Percentiles rank a stretch among this genome's conserved stretches.
phyloP scores from a whole-genome alignment of 2,329 filamentous ascomycete species.

The Diaporthe vexans region DNA sequence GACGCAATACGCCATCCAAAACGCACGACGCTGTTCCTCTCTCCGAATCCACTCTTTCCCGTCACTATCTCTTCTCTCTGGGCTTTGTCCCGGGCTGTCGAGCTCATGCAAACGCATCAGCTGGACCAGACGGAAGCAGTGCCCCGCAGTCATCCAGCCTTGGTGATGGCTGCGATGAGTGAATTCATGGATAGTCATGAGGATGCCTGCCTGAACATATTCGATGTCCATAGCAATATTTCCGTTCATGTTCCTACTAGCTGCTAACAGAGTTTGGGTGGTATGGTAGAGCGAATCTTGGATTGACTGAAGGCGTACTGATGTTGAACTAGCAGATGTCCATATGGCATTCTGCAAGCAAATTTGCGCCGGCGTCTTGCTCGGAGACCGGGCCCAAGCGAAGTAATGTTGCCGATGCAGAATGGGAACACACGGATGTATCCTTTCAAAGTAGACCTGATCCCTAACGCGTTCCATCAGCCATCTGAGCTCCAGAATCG shows the following conservation, averaged over 20 bases:
- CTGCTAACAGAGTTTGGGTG: not conserved
- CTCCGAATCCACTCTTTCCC: not conserved
- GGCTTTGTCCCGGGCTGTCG: not conserved
- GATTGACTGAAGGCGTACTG: not conserved
- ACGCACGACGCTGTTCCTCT: not conserved
- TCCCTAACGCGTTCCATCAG: not conserved
- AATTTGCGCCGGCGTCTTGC: not conserved
- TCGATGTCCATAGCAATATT: not conserved
- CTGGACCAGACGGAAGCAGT: constrained; percentile 8
- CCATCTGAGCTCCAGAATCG: not conserved
- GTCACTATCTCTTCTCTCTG: not conserved
- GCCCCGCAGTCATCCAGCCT: not conserved
- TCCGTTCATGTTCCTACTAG: not conserved
- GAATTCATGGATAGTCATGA: not conserved
- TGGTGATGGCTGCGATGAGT: not conserved
- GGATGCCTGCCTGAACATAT: not conserved
- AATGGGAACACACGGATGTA: constrained; percentile 1
- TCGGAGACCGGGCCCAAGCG: not conserved
- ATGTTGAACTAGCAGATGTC: constrained; percentile 3
- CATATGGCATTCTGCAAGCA: constrained; percentile 4
- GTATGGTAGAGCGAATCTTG: not conserved
- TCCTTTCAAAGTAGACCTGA: not conserved
- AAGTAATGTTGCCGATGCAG: constrained; percentile 6
- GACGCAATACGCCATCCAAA: constrained; percentile 10
- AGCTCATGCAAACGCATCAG: not conserved